Evolutionary conservation across 768 basidiomycete species (phyloP).

Genomic region (Auriculariales sp.): DNA sequence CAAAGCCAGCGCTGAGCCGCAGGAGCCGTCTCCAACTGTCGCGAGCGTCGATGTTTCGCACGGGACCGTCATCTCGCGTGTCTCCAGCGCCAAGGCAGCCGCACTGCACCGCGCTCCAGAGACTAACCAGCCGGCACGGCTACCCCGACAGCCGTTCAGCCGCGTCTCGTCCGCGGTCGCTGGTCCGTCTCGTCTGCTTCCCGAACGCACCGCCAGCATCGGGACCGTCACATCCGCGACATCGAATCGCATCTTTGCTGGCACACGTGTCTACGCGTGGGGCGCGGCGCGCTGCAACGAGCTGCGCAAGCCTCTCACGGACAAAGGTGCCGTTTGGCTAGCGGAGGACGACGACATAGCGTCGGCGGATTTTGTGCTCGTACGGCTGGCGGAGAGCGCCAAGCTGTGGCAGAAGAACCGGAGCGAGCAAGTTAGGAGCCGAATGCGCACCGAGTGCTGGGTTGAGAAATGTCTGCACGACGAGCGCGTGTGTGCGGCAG

Average conservation of each 20-base stretch:
- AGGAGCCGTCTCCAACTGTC: neutral
- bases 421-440: neutral
- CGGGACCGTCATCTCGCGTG: neutral
- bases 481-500: constrained; percentile 49
- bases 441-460: constrained; percentile 77
- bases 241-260: constrained; percentile 30
- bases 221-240: neutral
- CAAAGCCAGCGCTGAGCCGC: neutral
- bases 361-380: neutral
- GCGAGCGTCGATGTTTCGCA: too few relatives aligned
- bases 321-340: neutral
- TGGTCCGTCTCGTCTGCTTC: neutral
- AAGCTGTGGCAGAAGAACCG: neutral
- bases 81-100: neutral
- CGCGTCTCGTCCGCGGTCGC: neutral
- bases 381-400: neutral
- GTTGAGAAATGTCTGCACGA: constrained; percentile 73
- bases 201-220: neutral
- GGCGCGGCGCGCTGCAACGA: constrained; percentile 37
- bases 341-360: neutral
- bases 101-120: constrained; percentile 27
- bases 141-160: constrained; percentile 17
- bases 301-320: neutral
- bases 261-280: constrained; percentile 40
- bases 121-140: constrained; percentile 34